Conservation (phyloP, 805 yeast genomes). For the Myxozyma neotropica region DNA sequence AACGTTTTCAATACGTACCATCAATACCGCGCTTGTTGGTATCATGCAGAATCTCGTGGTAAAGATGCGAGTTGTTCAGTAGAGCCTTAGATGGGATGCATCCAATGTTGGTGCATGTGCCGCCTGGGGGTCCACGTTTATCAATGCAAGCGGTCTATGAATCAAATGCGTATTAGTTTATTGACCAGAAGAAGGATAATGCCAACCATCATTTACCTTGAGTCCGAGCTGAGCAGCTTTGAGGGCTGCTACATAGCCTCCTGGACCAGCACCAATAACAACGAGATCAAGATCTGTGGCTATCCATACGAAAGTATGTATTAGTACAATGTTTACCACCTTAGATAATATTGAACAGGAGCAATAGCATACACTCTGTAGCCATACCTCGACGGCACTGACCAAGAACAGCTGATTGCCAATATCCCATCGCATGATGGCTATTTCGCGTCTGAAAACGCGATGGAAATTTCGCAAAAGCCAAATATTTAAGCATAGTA, state of each 20-base stretch:
- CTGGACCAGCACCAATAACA: constrained; percentile 99
- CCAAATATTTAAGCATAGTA: constrained; percentile 11
- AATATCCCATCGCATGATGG: constrained; percentile 1
- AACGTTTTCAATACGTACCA: constrained; percentile 51
- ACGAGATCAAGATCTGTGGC: constrained; percentile 76
- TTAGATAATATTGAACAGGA: too few relatives aligned
- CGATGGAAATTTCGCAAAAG: constrained; percentile 2
- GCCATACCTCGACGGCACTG: constrained; percentile 29
- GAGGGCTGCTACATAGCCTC: constrained; percentile 98
- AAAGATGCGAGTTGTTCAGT: constrained; percentile 90
- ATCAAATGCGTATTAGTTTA: too few relatives aligned
- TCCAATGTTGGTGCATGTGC: constrained; percentile 98
- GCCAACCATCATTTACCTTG: constrained; percentile 44
- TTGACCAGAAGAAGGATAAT: not conserved
- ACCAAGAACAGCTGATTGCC: constrained; percentile 1
- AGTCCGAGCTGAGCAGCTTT: constrained; percentile 96
- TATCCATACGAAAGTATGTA: not conserved
- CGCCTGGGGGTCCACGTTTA: constrained; percentile 94
- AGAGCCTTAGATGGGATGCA: constrained; percentile 98
- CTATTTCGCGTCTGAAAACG: constrained; percentile 19
- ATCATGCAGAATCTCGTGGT: constrained; percentile 85
- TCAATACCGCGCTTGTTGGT: constrained; percentile 88
- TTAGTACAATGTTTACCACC: not conserved
- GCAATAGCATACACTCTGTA: constrained; percentile 27
- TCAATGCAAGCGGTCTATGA: constrained; percentile 86